Conservation (phyloP, 306 rosid species). For the Trichosanthes truncata region DNA sequence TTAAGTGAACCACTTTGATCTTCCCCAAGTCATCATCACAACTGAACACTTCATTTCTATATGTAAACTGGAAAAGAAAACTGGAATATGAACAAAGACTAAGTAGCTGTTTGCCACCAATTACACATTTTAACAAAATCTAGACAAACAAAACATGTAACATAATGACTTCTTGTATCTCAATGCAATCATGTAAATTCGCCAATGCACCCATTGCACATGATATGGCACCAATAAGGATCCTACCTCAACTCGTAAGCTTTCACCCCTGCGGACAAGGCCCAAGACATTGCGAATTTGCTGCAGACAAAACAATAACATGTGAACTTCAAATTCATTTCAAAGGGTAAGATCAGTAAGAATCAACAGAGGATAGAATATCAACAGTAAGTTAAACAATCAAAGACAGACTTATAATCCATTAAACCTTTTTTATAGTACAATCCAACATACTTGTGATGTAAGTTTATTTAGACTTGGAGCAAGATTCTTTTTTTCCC, state of each 20-base stretch:
- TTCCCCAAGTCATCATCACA: not conserved
- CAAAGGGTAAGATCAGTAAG: not conserved
- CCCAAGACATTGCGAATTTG: conserved; percentile 94
- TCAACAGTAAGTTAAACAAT: not conserved
- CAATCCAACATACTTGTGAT: not conserved
- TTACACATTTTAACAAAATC: conserved; percentile 3
- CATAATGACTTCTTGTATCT: not conserved
- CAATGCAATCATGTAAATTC: not conserved
- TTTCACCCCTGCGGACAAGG: conserved; percentile 80
- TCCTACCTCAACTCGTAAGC: conserved; percentile 82
- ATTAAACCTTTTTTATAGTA: not conserved
- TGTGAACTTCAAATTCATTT: conserved; percentile 16
- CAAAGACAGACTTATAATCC: not conserved
- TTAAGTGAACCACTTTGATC: not conserved
- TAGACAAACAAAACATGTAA: not conserved
- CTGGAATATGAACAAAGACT: not conserved
- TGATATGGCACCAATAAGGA: conserved; percentile 5
- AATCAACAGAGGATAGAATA: not conserved
- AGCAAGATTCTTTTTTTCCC: not conserved
- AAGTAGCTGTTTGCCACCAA: not conserved
- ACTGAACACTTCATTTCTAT: not conserved
- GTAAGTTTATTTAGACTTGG: not conserved
- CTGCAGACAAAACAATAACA: conserved; percentile 17
- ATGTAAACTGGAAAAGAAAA: not conserved
- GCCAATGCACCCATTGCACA: conserved; percentile 10